These are phyloP conservation scores for Pinus albicaulis DNA, from an alignment of 75 land plant species.

Conservation along the genomic window DNA sequence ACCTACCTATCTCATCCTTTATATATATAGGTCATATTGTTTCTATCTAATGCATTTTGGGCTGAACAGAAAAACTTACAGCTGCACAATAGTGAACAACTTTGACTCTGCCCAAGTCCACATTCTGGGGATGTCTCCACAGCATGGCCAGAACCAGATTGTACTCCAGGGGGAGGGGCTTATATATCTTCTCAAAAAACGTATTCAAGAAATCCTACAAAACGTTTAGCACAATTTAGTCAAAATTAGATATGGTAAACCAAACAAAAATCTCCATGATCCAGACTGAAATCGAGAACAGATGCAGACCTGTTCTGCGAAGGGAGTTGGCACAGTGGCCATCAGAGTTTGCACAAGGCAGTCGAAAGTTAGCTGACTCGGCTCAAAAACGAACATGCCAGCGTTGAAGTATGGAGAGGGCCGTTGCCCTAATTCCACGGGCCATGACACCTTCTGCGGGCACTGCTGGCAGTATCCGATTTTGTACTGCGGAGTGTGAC, in stretches of 20 bases:
- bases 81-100: conserved; percentile 65
- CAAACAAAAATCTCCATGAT: no score
- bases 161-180: conserved; percentile 41
- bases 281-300: no score
- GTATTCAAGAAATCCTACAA: conserved; percentile 54
- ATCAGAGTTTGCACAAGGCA: conserved; percentile 29
- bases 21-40: no score
- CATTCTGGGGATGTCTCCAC: conserved; percentile 65
- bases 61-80: conserved; percentile 17
- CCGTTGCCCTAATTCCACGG: conserved; percentile 18
- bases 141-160: conserved; percentile 56
- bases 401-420: conserved; percentile 62
- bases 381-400: conserved; percentile 67
- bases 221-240: no score
- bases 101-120: conserved; percentile 40
- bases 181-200: conserved; percentile 44
- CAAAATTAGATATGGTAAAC: no score
- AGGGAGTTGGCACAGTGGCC: conserved; percentile 47
- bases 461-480: conserved; percentile 70
- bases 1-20: no score
- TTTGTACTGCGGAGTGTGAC: conserved; percentile 36
- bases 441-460: conserved; percentile 48
- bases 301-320: conserved; percentile 37
- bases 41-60: neutral
- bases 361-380: conserved; percentile 23